Evolutionary conservation across 371 early-diverging fungal genomes (phyloP).

Genomic region (Phascolomyces articulosus): DNA sequence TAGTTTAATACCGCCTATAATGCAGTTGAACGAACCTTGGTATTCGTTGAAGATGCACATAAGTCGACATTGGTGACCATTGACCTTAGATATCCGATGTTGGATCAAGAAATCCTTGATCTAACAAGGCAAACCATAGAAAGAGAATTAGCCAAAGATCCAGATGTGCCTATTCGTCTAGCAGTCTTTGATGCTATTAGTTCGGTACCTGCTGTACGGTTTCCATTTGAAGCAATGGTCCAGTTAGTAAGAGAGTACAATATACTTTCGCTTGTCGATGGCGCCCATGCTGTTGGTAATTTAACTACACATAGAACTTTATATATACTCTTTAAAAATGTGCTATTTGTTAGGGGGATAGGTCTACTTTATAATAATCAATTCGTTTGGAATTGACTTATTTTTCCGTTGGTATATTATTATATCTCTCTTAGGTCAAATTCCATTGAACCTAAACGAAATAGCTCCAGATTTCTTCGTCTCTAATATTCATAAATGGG

Average conservation of each 20-base stretch:
- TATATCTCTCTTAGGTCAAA: slow-evolving; percentile 46
- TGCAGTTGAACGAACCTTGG: slow-evolving; percentile 40
- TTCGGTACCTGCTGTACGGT: slow-evolving; percentile 55
- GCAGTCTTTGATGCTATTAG: slow-evolving; percentile 64
- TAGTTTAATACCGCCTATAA: slow-evolving; percentile 53
- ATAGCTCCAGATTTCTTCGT: slow-evolving; percentile 70
- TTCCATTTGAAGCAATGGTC: slow-evolving; percentile 63
- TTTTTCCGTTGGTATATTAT: too few species aligned
- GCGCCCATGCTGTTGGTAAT: slow-evolving; percentile 72
- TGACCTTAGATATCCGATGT: slow-evolving; percentile 35
- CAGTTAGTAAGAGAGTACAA: slow-evolving; percentile 48
- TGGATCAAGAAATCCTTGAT: slow-evolving; percentile 34
- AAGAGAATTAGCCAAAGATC: slow-evolving; percentile 27
- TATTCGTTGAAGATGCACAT: slow-evolving; percentile 36
- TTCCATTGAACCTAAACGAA: slow-evolving; percentile 57
- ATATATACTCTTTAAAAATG: too few species aligned
- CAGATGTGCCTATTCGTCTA: slow-evolving; percentile 38
- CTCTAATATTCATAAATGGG: slow-evolving; percentile 80
- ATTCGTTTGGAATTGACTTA: too few species aligned
- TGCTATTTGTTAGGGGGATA: too few species aligned
- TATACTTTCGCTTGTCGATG: slow-evolving; percentile 69
- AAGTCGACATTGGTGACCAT: slow-evolving; percentile 33
- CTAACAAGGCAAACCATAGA: slow-evolving; percentile 27
- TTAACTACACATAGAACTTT: too few species aligned
- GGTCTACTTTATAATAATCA: neutral